phyloP scores from a whole-genome alignment of 352 stramenopile species.

The Phytophthora agathidicida region DNA sequence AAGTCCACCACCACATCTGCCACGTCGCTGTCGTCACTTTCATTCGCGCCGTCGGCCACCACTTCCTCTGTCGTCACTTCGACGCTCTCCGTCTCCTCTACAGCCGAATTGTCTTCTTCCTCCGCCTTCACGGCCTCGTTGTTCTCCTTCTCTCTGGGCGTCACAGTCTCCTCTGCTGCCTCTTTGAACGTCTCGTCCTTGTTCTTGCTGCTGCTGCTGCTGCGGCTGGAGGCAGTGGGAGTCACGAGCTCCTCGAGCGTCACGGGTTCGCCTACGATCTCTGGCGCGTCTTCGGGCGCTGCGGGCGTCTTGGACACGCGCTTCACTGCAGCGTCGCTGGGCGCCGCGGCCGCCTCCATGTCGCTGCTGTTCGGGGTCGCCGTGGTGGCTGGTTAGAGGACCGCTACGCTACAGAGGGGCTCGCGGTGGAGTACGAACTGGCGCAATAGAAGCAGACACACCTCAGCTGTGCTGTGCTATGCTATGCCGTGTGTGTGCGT shows the following conservation, averaged over 20 bases:
- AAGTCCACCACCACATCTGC: slow-evolving; percentile 30
- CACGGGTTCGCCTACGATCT: slow-evolving; percentile 36
- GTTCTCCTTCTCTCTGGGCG: not conserved
- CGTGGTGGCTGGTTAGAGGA: slow-evolving; percentile 8
- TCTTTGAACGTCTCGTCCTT: not conserved
- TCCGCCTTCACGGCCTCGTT: not conserved
- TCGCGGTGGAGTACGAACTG: slow-evolving; percentile 2
- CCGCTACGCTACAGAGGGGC: too few relatives aligned
- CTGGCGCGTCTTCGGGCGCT: slow-evolving; percentile 31
- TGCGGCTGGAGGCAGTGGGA: not conserved
- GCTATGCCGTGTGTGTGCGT: slow-evolving; percentile 40
- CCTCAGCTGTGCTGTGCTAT: too few relatives aligned
- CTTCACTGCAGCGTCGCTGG: slow-evolving; percentile 24
- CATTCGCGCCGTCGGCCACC: slow-evolving; percentile 13
- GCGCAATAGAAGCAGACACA: slow-evolving; percentile 15
- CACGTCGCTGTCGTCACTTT: slow-evolving; percentile 4
- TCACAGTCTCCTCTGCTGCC: not conserved
- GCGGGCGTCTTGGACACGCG: slow-evolving; percentile 27
- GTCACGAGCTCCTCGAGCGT: slow-evolving; percentile 33
- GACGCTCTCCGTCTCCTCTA: not conserved
- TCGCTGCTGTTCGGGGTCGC: slow-evolving; percentile 23
- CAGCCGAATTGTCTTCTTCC: not conserved
- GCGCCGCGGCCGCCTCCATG: slow-evolving; percentile 25
- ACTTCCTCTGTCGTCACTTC: slow-evolving; percentile 10
- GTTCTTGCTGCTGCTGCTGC: not conserved